Conservation (phyloP, 495 filamentous ascomycete genomes). For the Cercophora scortea region DNA sequence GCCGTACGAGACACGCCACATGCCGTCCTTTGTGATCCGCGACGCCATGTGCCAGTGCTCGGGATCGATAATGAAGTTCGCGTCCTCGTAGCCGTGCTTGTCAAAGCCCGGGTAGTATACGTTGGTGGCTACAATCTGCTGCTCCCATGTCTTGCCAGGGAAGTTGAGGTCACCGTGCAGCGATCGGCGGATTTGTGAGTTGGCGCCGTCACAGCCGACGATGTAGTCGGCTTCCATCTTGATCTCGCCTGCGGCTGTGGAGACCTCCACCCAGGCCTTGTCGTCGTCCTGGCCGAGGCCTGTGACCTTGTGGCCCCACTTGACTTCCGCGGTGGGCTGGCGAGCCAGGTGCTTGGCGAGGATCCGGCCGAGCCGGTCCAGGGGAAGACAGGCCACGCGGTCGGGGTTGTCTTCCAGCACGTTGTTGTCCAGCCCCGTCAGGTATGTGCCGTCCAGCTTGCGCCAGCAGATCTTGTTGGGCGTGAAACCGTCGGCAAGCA, state of each 20-base stretch:
- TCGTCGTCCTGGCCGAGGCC: constrained; percentile 33
- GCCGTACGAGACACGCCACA: constrained; percentile 46
- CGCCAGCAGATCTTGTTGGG: constrained; percentile 47
- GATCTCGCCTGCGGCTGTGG: constrained; percentile 19
- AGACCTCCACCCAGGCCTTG: constrained; percentile 43
- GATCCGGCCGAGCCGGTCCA: neutral
- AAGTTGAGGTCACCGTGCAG: constrained; percentile 48
- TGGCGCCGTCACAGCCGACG: constrained; percentile 51
- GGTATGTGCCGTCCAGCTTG: neutral
- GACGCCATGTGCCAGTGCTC: constrained; percentile 40
- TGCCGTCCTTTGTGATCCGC: constrained; percentile 36
- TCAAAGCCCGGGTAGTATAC: constrained; percentile 21
- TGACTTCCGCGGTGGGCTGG: constrained; percentile 21
- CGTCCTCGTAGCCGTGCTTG: constrained; percentile 29
- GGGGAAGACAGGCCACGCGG: constrained; percentile 1
- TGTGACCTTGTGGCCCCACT: constrained; percentile 41
- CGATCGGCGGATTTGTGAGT: constrained; percentile 43
- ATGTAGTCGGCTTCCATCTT: constrained; percentile 41
- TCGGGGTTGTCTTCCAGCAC: neutral
- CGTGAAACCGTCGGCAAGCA: constrained; percentile 38
- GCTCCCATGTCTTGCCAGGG: constrained; percentile 48
- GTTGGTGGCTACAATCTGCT: constrained; percentile 55
- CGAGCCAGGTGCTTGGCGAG: neutral
- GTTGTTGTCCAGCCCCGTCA: constrained; percentile 7
- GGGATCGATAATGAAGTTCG: constrained; percentile 44